These are phyloP conservation scores for Nadsonia commutata DNA, from an alignment of 1,139 yeast genomes.

Conservation along the genomic window DNA sequence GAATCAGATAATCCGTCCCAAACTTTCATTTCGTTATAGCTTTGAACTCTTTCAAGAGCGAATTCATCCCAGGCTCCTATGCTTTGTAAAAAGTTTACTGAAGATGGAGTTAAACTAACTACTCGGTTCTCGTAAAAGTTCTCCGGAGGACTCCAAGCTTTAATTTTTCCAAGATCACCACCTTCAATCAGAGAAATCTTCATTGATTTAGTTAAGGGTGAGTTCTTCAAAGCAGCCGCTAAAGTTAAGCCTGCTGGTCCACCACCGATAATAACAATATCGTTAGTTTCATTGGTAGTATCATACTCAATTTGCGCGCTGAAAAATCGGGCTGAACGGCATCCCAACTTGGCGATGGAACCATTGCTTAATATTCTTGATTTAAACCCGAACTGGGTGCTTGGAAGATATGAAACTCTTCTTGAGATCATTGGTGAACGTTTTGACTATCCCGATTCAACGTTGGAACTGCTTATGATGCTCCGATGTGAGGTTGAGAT, in stretches of 20 bases:
- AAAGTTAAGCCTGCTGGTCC: slow-evolving; percentile 95
- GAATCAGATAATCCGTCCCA: slow-evolving; percentile 73
- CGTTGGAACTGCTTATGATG: too few species aligned
- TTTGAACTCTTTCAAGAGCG: slow-evolving; percentile 52
- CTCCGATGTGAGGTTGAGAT: too few species aligned
- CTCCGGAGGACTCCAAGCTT: slow-evolving; percentile 41
- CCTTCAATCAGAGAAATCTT: slow-evolving; percentile 65
- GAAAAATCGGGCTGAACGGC: too few species aligned
- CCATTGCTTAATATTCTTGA: too few species aligned
- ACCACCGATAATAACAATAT: slow-evolving; percentile 85
- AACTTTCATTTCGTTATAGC: slow-evolving; percentile 69
- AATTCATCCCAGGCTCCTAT: slow-evolving; percentile 71
- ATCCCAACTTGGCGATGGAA: too few species aligned
- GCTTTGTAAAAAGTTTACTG: slow-evolving; percentile 47
- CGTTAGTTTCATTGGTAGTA: too few species aligned
- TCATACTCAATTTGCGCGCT: too few species aligned
- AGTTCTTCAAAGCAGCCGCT: slow-evolving; percentile 59
- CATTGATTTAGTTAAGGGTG: slow-evolving; percentile 45
- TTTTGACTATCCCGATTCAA: too few species aligned
- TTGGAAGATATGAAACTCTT: too few species aligned
- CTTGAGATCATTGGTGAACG: too few species aligned
- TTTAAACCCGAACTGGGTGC: too few species aligned
- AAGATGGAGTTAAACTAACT: slow-evolving; percentile 72
- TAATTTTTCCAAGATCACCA: slow-evolving; percentile 38
- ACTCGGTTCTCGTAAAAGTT: slow-evolving; percentile 60